phyloP scores from a whole-genome alignment of 768 basidiomycete genomes.

The Neoboletus brunneissimus region DNA sequence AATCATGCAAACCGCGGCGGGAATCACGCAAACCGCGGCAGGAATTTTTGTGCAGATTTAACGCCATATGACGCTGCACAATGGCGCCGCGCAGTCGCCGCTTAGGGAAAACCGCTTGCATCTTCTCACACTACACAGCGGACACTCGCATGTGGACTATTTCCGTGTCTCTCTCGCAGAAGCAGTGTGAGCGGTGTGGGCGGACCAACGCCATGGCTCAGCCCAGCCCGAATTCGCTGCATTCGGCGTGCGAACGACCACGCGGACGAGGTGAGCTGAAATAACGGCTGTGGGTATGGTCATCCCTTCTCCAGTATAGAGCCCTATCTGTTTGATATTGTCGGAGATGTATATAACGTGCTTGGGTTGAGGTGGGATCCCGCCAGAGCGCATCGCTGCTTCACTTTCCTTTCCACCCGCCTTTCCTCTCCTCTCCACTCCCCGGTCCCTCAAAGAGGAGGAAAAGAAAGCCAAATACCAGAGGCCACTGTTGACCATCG shows the following conservation, averaged over 20 bases:
- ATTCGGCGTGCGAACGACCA: neutral
- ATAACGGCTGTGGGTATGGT: neutral
- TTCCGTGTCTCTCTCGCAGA: neutral
- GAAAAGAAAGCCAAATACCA: neutral
- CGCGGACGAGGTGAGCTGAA: neutral
- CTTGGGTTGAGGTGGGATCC: neutral
- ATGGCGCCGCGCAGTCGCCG: neutral
- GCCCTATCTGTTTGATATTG: neutral
- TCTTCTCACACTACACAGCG: neutral
- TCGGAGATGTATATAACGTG: neutral
- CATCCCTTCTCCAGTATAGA: neutral
- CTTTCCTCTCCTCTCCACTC: neutral
- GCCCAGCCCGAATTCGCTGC: neutral
- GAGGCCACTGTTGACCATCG: neutral
- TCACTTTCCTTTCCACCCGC: neutral
- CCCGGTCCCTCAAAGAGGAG: neutral
- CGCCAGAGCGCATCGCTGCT: neutral
- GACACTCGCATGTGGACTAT: neutral
- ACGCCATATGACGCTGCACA: too few relatives aligned
- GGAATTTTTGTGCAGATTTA: too few relatives aligned
- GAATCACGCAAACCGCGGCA: too few relatives aligned
- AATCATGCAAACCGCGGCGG: too few relatives aligned
- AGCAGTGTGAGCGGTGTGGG: neutral
- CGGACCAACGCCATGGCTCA: neutral
- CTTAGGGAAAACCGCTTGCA: neutral